These are phyloP conservation scores for Serendipita vermifera DNA, from an alignment of 768 basidiomycete species.

Conservation along the genomic window DNA sequence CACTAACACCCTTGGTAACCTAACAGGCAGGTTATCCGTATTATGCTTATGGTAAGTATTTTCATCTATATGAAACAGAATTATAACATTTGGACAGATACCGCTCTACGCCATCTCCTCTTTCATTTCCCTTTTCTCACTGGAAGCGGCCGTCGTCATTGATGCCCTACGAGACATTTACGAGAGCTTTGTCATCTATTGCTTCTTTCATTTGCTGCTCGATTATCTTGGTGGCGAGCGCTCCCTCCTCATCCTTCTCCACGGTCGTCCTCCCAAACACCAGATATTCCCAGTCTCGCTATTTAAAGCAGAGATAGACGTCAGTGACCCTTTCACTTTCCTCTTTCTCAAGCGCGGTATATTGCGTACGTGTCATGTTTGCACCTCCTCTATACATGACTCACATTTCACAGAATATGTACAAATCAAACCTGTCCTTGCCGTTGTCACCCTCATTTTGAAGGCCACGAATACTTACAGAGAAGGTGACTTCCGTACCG, in stretches of 20 bases:
- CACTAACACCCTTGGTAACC: not conserved
- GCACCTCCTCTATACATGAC: not conserved
- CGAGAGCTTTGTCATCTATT: slow-evolving; percentile 94
- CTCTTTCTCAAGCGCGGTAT: slow-evolving; percentile 91
- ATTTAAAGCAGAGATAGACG: slow-evolving; percentile 78
- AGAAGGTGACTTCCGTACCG: slow-evolving; percentile 74
- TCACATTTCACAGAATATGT: slow-evolving; percentile 67
- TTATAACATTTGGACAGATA: slow-evolving; percentile 23
- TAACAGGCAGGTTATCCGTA: slow-evolving; percentile 75
- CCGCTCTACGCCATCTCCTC: slow-evolving; percentile 87
- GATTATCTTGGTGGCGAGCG: slow-evolving; percentile 88
- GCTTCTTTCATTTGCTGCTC: slow-evolving; percentile 72
- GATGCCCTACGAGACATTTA: slow-evolving; percentile 92
- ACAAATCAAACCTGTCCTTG: slow-evolving; percentile 86
- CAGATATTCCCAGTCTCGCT: slow-evolving; percentile 77
- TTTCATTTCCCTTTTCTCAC: slow-evolving; percentile 82
- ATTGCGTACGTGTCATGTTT: slow-evolving; percentile 47
- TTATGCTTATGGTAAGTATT: slow-evolving; percentile 76
- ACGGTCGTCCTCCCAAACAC: slow-evolving; percentile 78
- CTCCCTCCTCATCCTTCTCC: slow-evolving; percentile 79
- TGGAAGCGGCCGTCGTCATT: slow-evolving; percentile 92
- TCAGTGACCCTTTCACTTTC: slow-evolving; percentile 90
- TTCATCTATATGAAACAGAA: not conserved
- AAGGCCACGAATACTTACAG: slow-evolving; percentile 79
- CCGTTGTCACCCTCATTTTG: slow-evolving; percentile 67